Conservation (phyloP, 169 alveolate genomes). For the Cryptosporidium sp. region DNA sequence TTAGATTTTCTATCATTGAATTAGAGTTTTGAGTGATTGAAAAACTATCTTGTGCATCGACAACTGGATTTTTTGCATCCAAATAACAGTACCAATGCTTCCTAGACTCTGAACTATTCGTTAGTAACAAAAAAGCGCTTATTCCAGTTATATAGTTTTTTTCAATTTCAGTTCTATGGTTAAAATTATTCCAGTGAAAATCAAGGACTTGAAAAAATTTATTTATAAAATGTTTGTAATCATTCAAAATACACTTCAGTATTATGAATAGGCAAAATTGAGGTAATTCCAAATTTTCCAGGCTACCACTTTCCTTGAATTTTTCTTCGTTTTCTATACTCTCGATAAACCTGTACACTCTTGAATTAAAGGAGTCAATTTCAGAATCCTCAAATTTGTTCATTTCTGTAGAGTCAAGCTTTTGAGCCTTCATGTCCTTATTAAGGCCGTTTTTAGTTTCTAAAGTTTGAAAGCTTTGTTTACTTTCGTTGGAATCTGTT, state of each 20-base stretch:
- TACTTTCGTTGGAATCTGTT: background rate
- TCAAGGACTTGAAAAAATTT: background rate
- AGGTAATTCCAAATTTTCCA: background rate
- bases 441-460: background rate
- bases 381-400: too few relatives aligned
- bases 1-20: background rate
- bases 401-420: background rate
- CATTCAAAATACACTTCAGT: background rate
- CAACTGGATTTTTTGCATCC: background rate
- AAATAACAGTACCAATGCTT: background rate
- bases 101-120: background rate
- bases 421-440: background rate
- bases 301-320: background rate
- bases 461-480: background rate
- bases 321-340: background rate
- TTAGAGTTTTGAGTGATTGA: background rate
- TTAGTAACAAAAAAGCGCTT: background rate
- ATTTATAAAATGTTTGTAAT: background rate
- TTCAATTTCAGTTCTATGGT: background rate
- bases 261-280: background rate
- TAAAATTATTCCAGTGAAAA: slow-evolving; percentile 1
- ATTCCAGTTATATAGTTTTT: slow-evolving; percentile 3
- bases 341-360: background rate
- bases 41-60: background rate
- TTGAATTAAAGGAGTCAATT: background rate